phyloP scores from a whole-genome alignment of 768 basidiomycete genomes.

The Glaciozyma antarctica region DNA sequence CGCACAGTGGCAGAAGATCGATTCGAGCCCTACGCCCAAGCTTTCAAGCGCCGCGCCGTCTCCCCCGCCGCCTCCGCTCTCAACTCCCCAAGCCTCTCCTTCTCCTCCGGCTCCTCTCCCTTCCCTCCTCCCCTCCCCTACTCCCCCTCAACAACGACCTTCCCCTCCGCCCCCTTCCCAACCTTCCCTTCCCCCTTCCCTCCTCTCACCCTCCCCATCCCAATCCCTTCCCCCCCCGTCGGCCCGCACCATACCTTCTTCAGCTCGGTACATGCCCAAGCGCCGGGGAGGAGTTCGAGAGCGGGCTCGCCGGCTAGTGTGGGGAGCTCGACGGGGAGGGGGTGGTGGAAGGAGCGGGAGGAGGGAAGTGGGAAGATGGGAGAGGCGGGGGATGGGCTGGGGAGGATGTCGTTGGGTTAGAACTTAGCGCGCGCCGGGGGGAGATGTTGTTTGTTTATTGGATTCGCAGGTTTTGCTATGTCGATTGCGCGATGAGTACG shows the following conservation, averaged over 20 bases:
- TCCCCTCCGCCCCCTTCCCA: not conserved
- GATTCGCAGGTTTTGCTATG: too few species aligned
- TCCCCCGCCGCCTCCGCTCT: constrained; percentile 28
- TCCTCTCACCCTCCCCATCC: not conserved
- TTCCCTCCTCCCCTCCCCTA: too few species aligned
- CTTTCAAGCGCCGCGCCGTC: constrained; percentile 35
- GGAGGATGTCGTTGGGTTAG: constrained; percentile 1
- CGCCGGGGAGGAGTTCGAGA: not conserved
- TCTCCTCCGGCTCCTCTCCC: not conserved
- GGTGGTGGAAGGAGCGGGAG: not conserved
- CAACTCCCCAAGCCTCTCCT: constrained; percentile 14
- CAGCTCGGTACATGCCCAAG: not conserved
- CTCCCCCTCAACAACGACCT: too few species aligned
- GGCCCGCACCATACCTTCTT: constrained; percentile 3
- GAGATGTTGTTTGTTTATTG: too few species aligned
- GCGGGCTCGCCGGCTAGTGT: not conserved
- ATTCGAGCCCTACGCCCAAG: constrained; percentile 33
- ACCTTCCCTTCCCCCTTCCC: not conserved
- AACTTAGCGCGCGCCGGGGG: too few species aligned
- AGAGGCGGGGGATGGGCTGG: not conserved
- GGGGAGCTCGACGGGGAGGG: not conserved
- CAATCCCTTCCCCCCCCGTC: not conserved
- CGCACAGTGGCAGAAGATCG: constrained; percentile 29
- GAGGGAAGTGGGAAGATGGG: not conserved
- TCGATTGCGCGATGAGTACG: too few species aligned